Base-by-base conservation (phyloP, 371 early-diverging fungal species). In the Zancudomyces culisetae region DNA sequence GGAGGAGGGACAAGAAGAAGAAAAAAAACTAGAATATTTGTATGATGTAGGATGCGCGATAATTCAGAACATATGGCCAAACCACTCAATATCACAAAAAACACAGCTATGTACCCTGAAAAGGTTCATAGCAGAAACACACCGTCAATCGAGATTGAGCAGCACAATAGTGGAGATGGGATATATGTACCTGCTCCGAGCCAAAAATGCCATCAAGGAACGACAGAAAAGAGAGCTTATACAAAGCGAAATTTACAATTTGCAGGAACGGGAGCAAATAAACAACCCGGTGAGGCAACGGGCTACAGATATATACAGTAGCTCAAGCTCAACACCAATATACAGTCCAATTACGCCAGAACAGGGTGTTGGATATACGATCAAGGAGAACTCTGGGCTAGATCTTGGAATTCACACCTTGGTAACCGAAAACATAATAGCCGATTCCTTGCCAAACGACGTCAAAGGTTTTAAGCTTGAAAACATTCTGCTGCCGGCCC, bases 51-150 rank as follows among this genome's bases (percentile, higher is more conserved):
- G 64, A 2, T 67, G 68, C 27, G 55, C 56, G n/a, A 60, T 67
- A 26, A 68, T 67, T 43, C 63, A 67, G 55, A 57, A 56, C 30
- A 60, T 63, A 27, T 67, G 68, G 68, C 68, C 68, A 39, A 64
- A 64, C 49, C 68, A 67, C 54, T 67, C 68, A 2, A 41, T 22
- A 8, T 68, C 68, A 19, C 60, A 61, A 43, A 53, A 61, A 55
- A 67, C 60, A 20, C 60, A 64, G 60, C 58, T 67, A n/a, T 67
- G 68, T 48, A 58, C 65, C 30, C 52, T 67, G 45, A 52, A 60
- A 21, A 59, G 57, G 49, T 67, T 67, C 62, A 63, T 67, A 0
- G 52, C 54, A 19, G 63, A 68, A 53, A 64, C 68, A 8, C 57
- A 66, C 53, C 49, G 60, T 27, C 67, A 57, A 55, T 62, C 68